phyloP scores from a whole-genome alignment of 1,284 basidiomycete species.

The Leccinum cinnamomeum region DNA sequence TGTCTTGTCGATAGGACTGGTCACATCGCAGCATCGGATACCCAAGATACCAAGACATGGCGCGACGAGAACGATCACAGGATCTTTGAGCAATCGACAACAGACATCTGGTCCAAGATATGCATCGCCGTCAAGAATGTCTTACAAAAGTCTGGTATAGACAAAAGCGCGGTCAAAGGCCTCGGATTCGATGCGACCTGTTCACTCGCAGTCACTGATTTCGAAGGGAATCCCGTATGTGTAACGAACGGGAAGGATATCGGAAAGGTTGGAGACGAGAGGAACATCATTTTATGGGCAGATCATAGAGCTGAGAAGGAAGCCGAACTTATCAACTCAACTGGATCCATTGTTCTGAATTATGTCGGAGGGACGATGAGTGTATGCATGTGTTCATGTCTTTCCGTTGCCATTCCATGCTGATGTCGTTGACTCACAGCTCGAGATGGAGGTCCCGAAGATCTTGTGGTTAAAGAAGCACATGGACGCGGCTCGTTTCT shows the following conservation, averaged over 20 bases:
- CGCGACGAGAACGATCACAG: slow-evolving; percentile 83
- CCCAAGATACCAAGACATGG: slow-evolving; percentile 81
- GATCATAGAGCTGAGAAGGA: slow-evolving; percentile 94
- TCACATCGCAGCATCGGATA: slow-evolving; percentile 74
- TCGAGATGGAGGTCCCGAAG: slow-evolving; percentile 98
- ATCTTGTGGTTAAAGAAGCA: slow-evolving; percentile 94
- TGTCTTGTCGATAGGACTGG: slow-evolving; percentile 80
- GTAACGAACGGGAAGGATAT: slow-evolving; percentile 73
- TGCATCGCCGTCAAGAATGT: slow-evolving; percentile 69
- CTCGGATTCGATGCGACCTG: slow-evolving; percentile 98
- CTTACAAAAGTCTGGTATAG: slow-evolving; percentile 61
- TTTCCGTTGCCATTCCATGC: background rate
- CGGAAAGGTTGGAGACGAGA: slow-evolving; percentile 60
- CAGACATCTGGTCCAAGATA: slow-evolving; percentile 86
- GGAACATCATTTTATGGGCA: slow-evolving; percentile 91
- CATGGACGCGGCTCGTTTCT: slow-evolving; percentile 78
- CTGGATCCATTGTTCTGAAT: slow-evolving; percentile 83
- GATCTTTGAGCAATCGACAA: slow-evolving; percentile 94
- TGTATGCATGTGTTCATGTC: slow-evolving; percentile 48
- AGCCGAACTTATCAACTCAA: slow-evolving; percentile 86
- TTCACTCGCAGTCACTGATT: slow-evolving; percentile 86
- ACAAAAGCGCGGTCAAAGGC: slow-evolving; percentile 75
- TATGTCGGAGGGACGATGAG: slow-evolving; percentile 98
- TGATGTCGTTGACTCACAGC: slow-evolving; percentile 43
- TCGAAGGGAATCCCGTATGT: slow-evolving; percentile 72